Conservation (phyloP, 495 filamentous ascomycete genomes). For the Cetradonia linearis region DNA sequence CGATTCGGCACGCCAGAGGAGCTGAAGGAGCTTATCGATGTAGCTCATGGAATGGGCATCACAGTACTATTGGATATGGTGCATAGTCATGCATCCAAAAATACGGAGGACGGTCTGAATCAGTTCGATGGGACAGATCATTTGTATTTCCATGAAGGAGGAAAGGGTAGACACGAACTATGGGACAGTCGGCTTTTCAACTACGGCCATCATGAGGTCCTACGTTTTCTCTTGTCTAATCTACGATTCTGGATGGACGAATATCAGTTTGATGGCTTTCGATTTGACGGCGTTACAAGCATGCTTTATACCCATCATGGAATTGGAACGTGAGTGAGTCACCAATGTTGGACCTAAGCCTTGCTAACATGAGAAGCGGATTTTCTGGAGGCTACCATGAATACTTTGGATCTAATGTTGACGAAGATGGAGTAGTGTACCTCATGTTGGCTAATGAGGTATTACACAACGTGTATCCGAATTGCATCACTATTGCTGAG, state of each 20-base stretch:
- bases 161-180: slow-evolving; percentile 72
- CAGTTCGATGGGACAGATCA: slow-evolving; percentile 91
- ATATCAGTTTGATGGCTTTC: slow-evolving; percentile 91
- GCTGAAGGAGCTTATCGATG: slow-evolving; percentile 91
- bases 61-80: slow-evolving; percentile 93
- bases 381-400: slow-evolving; percentile 98
- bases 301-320: slow-evolving; percentile 96
- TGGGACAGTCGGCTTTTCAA: slow-evolving; percentile 98
- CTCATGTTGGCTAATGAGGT: slow-evolving; percentile 95
- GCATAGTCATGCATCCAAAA: slow-evolving; percentile 96
- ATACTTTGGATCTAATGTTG: slow-evolving; percentile 88
- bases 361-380: slow-evolving; percentile 47
- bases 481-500: slow-evolving; percentile 83
- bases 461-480: slow-evolving; percentile 79
- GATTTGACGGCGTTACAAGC: slow-evolving; percentile 95
- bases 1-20: slow-evolving; percentile 91
- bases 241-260: slow-evolving; percentile 99
- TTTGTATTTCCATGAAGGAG: slow-evolving; percentile 86
- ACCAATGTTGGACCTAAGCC: not conserved
- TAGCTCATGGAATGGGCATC: slow-evolving; percentile 82
- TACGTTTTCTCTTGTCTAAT: slow-evolving; percentile 90
- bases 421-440: slow-evolving; percentile 92
- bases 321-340: slow-evolving; percentile 79
- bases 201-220: slow-evolving; percentile 87
- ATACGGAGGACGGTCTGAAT: slow-evolving; percentile 86